These are phyloP conservation scores for Fallopia convolvulus DNA, from an alignment of 148 eudicot genomes.

Conservation along the genomic window DNA sequence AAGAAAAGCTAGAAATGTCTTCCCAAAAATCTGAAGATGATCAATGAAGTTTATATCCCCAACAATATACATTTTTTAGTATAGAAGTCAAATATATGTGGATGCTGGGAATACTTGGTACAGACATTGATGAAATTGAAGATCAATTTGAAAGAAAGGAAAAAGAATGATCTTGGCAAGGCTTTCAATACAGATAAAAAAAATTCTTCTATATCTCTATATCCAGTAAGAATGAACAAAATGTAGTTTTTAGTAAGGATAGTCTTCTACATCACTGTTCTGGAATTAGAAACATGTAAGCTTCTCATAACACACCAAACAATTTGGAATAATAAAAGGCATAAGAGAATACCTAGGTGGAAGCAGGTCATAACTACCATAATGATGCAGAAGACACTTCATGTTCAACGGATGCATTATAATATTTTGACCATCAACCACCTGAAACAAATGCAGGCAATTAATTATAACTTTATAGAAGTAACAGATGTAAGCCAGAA, in stretches of 20 bases:
- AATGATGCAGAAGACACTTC: conserved; percentile 94
- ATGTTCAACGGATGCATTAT: conserved; percentile 82
- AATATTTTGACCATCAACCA: conserved; percentile 87
- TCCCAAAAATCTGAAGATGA: not conserved
- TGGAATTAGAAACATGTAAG: not conserved
- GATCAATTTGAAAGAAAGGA: not conserved
- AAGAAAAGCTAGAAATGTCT: not conserved
- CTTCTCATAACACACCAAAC: not conserved
- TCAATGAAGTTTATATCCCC: not conserved
- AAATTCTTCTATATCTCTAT: not conserved
- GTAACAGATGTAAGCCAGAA: not conserved
- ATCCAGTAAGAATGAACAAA: not conserved
- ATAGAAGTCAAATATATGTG: not conserved
- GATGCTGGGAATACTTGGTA: not conserved
- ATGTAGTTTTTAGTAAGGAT: not conserved
- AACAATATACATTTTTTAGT: not conserved
- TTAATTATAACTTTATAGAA: conserved; percentile 9
- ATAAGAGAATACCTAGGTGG: conserved; percentile 60
- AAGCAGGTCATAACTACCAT: conserved; percentile 77
- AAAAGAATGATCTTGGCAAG: not conserved
- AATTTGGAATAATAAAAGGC: not conserved
- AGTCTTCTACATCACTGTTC: not conserved
- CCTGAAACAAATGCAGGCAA: conserved; percentile 39
- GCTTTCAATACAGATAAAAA: not conserved
- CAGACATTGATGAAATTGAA: not conserved